Evolutionary conservation across 2,329 filamentous ascomycete species (phyloP), one percentile per base, ranked within the genome.

Genomic region (Scedosporium boydii): DNA sequence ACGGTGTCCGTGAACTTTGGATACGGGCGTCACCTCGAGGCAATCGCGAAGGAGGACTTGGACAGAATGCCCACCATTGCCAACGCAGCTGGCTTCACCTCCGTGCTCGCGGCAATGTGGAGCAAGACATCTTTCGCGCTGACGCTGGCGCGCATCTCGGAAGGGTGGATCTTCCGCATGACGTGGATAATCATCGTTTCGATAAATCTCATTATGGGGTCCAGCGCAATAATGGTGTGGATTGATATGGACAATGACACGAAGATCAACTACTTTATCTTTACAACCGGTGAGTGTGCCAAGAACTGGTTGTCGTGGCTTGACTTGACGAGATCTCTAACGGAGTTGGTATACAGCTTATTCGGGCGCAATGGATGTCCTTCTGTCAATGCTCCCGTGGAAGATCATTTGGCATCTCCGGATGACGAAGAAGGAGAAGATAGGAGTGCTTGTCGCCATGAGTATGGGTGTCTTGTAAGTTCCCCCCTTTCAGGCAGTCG

Each of bases 391-490:
- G 0, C 63, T 78, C 1, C 76, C 76, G 0, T 76, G 74, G 75
- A 72, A 69, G 42, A 72, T 78, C n/a, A 71, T 78, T 46, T 74
- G 73, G 74, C 68, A 67, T 1, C 67, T 75, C 23, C 69, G 69
- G 4, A 76, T 77, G 71, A 74, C 69, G 61, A 68, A 66, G 46
- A 74, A 71, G 63, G 76, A 78, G 58, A 76, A 76, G 60, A 59
- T 74, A 6, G 75, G 75, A 3, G 75, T 76, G 0, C 64, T 72
- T 12, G 65, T 74, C 2, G 75, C 76, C 4, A 77, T 78, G 76
- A 75, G 74, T 65, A 73, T 78, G 68, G 76, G 76, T 1, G 63
- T 77, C 1, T 74, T 77, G 74, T 75, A 65, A 66, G 72, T 63
- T 26, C 26, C 63, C 63, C 10, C 63, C 63, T 6, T 46, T 41